Percentiles rank a stretch among this genome's conserved stretches.
Conservation (phyloP, 228 moss, liverwort and hornwort genomes). For the Sphagnum fallax region DNA sequence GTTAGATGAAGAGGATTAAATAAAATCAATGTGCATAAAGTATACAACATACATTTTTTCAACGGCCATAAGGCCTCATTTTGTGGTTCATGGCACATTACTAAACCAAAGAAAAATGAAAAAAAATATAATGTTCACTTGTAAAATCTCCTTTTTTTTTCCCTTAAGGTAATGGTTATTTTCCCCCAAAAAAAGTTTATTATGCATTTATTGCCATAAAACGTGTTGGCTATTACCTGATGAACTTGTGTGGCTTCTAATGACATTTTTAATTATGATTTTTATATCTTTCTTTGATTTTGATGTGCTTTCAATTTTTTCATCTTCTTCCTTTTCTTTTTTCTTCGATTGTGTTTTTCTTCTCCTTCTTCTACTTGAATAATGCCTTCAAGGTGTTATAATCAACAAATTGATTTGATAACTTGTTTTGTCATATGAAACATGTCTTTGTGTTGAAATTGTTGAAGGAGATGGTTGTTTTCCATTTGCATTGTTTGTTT, state of each 20-base stretch:
- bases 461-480: not conserved
- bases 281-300: not conserved
- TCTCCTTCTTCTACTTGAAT: not conserved
- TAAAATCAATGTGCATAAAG: too few species aligned
- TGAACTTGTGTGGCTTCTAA: not conserved
- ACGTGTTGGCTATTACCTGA: not conserved
- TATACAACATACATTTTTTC: too few species aligned
- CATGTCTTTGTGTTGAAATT: not conserved
- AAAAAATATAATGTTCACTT: too few species aligned
- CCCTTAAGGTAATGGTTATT: too few species aligned
- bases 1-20: too few species aligned
- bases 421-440: not conserved
- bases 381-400: not conserved
- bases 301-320: not conserved
- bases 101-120: too few species aligned
- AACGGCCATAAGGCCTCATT: too few species aligned
- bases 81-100: too few species aligned
- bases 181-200: too few species aligned
- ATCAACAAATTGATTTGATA: not conserved
- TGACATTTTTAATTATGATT: not conserved
- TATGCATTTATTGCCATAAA: not conserved
- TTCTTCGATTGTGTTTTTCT: not conserved
- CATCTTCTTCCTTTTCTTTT: not conserved
- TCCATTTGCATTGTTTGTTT: not conserved
- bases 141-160: too few species aligned